Base-by-base conservation (phyloP, 2,329 filamentous ascomycete genomes). In the Zalaria obscura region DNA sequence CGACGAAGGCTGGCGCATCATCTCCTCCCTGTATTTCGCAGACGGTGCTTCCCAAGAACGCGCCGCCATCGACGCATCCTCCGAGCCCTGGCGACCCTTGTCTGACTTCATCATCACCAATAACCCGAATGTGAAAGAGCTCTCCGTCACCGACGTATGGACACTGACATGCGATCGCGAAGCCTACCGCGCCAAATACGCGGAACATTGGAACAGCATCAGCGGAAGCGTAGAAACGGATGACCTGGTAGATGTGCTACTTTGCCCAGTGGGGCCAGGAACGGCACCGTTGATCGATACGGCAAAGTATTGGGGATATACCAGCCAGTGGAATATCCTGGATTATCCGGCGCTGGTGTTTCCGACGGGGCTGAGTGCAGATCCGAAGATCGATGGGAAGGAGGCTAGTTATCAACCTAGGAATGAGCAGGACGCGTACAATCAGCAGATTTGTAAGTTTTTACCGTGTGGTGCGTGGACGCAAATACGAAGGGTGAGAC, bases 241-340 rank as follows among this genome's bases (percentile, higher is more conserved):
- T 31, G 54, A 40, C 51, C 45, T 54, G 2, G 66, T 79, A 5
- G 78, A 83, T 54, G 72, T 77, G 0, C 70, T 83, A 29, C 61
- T 83, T 1, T 76, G 71, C 42, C 78, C 78, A 0, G 70, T 66
- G 0, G 71, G 69, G 0, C 73, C 75, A 2, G 67, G 70, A 2
- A 63, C 64, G 3, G 73, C 73, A n/a, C 72, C 67, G 3, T 58
- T 70, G 46, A 66, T 76, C 47, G 56, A 74, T 47, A 58, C 64
- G 45, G 51, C 80, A 54, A 64, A 57, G 32, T 74, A 73, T 48
- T 83, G 77, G 76, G 70, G 69, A 1, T 84, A 83, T 49, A 80
- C 76, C 0, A 62, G 69, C 0, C 70, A 39, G 26, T 45, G 40
- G 39, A 45, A 45, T 34, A 11, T 45, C 11, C 36, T 45, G 6